phyloP scores from a whole-genome alignment of 2,329 filamentous ascomycete species.

The Raffaelea albimanens region DNA sequence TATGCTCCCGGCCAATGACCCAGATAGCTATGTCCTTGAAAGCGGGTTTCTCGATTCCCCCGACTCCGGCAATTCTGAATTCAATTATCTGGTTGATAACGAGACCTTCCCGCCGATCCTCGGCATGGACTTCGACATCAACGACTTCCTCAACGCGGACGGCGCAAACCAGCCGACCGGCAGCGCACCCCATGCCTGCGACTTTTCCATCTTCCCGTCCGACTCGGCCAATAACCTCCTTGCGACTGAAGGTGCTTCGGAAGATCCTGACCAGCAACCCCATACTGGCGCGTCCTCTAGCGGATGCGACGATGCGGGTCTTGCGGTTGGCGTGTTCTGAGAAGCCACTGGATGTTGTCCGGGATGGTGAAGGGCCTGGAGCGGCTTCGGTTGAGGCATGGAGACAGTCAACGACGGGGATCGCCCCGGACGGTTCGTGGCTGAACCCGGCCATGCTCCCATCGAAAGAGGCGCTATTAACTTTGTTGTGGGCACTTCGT shows the following conservation, averaged over 20 bases:
- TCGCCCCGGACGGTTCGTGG: constrained; percentile 19
- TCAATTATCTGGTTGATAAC: constrained; percentile 59
- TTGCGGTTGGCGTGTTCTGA: constrained; percentile 60
- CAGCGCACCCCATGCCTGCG: constrained; percentile 37
- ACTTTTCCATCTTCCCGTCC: constrained; percentile 29
- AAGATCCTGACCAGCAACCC: constrained; percentile 65
- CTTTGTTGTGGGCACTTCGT: constrained; percentile 36
- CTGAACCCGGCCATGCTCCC: constrained; percentile 29
- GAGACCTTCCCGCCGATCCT: constrained; percentile 34
- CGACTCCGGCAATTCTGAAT: constrained; percentile 56
- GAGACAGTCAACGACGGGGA: constrained; percentile 21
- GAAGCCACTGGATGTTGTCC: constrained; percentile 32
- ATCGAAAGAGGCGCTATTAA: constrained; percentile 37
- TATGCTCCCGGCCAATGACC: constrained; percentile 57
- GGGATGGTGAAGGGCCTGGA: constrained; percentile 29
- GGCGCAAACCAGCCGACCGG: constrained; percentile 22
- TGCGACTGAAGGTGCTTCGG: constrained; percentile 52
- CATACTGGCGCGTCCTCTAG: constrained; percentile 62
- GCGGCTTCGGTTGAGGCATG: constrained; percentile 10
- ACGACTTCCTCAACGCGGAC: constrained; percentile 47
- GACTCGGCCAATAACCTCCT: constrained; percentile 43
- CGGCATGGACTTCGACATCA: constrained; percentile 33
- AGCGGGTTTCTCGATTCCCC: constrained; percentile 65
- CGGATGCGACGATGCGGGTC: constrained; percentile 65
- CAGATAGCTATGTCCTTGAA: constrained; percentile 71